These are phyloP conservation scores for Colletotrichum aenigma DNA, from an alignment of 2,329 filamentous ascomycete genomes.

Conservation along the genomic window DNA sequence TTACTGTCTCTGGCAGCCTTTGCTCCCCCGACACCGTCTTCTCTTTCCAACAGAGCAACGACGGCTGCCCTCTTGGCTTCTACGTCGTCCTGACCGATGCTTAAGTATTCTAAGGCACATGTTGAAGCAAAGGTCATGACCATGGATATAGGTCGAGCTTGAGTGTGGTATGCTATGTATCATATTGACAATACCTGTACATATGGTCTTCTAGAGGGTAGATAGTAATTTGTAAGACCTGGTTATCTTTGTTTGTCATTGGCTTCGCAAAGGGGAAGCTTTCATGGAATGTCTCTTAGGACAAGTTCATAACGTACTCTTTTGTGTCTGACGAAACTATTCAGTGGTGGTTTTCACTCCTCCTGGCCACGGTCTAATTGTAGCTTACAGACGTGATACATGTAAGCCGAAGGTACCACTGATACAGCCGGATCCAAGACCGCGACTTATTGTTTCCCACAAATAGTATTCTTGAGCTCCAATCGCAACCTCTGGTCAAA, in stretches of 20 bases:
- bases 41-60: neutral
- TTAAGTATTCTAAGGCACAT: neutral
- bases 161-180: neutral
- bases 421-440: neutral
- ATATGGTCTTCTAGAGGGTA: neutral
- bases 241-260: neutral
- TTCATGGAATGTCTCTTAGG: neutral
- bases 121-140: neutral
- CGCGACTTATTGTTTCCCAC: neutral
- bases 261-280: accelerated
- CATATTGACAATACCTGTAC: neutral
- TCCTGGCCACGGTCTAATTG: neutral
- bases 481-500: neutral
- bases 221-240: neutral
- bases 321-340: neutral
- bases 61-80: slow-evolving; percentile 6
- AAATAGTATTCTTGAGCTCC: neutral
- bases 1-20: slow-evolving; percentile 9
- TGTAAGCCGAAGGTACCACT: neutral
- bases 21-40: slow-evolving; percentile 11
- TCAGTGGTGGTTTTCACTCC: neutral
- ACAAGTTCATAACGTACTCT: neutral
- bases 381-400: neutral
- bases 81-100: slow-evolving; percentile 11
- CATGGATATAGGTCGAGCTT: neutral